These are phyloP conservation scores for Daldinia childiae DNA, from an alignment of 495 filamentous ascomycete genomes.

Conservation along the genomic window DNA sequence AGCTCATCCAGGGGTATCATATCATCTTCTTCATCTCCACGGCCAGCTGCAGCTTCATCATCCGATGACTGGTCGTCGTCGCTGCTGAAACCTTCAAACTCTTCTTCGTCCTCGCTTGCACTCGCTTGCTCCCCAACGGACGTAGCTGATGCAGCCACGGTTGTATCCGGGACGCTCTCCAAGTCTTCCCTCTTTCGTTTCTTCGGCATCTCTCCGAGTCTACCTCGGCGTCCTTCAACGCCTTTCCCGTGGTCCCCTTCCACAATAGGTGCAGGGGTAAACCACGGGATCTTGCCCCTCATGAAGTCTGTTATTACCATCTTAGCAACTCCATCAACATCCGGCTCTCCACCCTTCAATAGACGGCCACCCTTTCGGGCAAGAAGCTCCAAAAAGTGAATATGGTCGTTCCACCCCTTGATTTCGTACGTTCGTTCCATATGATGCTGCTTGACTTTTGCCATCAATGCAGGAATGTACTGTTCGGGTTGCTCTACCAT, in stretches of 20 bases:
- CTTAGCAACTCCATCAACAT: constrained; percentile 92
- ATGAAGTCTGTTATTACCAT: constrained; percentile 95
- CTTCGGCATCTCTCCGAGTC: constrained; percentile 66
- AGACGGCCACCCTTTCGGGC: constrained; percentile 88
- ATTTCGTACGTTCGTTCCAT: constrained; percentile 93
- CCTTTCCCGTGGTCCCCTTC: constrained; percentile 64
- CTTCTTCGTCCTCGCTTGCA: constrained; percentile 46
- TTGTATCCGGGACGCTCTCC: constrained; percentile 51
- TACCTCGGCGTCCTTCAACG: constrained; percentile 65
- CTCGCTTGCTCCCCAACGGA: constrained; percentile 37
- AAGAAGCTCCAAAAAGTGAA: constrained; percentile 85
- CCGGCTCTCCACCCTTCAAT: constrained; percentile 88
- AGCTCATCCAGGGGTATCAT: constrained; percentile 63
- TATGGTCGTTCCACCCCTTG: constrained; percentile 74
- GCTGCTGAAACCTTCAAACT: constrained; percentile 64
- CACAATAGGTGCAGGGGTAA: constrained; percentile 76
- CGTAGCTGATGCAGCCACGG: constrained; percentile 45
- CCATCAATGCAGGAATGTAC: constrained; percentile 86
- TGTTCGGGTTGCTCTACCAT: constrained; percentile 96
- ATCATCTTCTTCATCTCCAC: constrained; percentile 58
- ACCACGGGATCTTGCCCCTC: constrained; percentile 95
- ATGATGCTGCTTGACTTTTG: constrained; percentile 82
- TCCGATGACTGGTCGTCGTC: constrained; percentile 52
- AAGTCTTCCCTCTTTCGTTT: constrained; percentile 65
- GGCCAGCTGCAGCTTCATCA: constrained; percentile 44